Evolutionary conservation across 78 protist genomes (phyloP), one percentile per base, ranked within the genome.

Genomic region (Cavenderia fasciculata): DNA sequence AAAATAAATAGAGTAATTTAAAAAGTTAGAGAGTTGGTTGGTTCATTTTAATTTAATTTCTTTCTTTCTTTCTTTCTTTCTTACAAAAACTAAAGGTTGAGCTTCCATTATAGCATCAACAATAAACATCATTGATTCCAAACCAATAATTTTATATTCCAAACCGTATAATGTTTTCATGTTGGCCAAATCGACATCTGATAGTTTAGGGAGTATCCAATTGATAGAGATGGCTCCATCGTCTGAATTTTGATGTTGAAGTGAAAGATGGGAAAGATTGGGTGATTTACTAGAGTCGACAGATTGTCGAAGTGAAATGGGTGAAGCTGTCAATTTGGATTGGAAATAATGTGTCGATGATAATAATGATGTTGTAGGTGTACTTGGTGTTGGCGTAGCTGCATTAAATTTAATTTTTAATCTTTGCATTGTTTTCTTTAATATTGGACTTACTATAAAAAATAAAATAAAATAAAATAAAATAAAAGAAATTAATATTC

Each of bases 41-140:
- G n/a, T n/a, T n/a, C n/a, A n/a, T n/a, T n/a, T n/a, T n/a, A n/a
- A n/a, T n/a, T n/a, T n/a, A n/a, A n/a, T n/a, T n/a, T n/a, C n/a
- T n/a, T n/a, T n/a, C n/a, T n/a, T n/a, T n/a, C n/a, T n/a, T n/a
- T n/a, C n/a, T n/a, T n/a, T n/a, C n/a, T n/a, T n/a, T n/a, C 11
- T 36, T 61, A 61, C 69, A 27, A 79, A 27, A 10, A 79, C 88
- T 0, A 79, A 49, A 38, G 90, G 78, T 18, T 57, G 62, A 6
- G 90, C 90, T 82, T 82, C 78, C 90, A 82, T 82, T 11, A 82
- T 65, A 29, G 69, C 74, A 41, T 82, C 90, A 5, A 82, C 90
- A 21, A 82, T 49, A 69, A 82, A 82, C 90, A 82, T 82, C 90
- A 82, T 82, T 51, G 90, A 82, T 57, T 82, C 90, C 71, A 82